Percentiles rank a stretch among this genome's conserved stretches.
These are phyloP conservation scores for Naganishia antarctica DNA, from an alignment of 768 basidiomycete species.

Conservation along the genomic window DNA sequence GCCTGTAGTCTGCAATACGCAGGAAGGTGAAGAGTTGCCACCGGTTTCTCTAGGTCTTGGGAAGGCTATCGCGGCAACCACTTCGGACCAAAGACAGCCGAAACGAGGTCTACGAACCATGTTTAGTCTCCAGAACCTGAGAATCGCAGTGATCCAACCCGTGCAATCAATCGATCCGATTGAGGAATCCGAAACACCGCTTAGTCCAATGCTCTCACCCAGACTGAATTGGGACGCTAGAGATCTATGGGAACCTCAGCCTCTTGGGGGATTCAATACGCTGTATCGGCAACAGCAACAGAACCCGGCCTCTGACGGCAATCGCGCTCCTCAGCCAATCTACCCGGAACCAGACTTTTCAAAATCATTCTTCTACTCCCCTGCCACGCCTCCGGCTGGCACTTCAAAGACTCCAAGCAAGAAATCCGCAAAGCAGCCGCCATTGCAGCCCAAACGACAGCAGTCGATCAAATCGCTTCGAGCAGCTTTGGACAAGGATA, in stretches of 20 bases:
- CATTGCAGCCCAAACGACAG: conserved; percentile 28
- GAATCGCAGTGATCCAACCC: conserved; percentile 3
- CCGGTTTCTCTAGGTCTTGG: conserved; percentile 29
- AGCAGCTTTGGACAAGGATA: conserved; percentile 32
- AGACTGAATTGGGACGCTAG: conserved; percentile 25
- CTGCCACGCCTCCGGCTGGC: conserved; percentile 38
- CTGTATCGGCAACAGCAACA: conserved; percentile 21
- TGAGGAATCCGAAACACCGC: neutral
- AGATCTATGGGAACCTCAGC: conserved; percentile 18
- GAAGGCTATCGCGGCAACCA: conserved; percentile 15
- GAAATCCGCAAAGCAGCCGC: conserved; percentile 1
- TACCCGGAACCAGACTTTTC: conserved; percentile 40
- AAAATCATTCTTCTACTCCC: conserved; percentile 48
- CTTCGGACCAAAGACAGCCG: neutral
- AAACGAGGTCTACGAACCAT: conserved; percentile 20
- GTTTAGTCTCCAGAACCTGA: conserved; percentile 23
- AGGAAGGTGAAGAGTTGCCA: conserved; percentile 42
- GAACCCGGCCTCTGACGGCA: neutral
- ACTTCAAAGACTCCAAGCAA: neutral
- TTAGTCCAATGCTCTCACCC: conserved; percentile 20
- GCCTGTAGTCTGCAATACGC: conserved; percentile 44
- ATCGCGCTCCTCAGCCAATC: neutral
- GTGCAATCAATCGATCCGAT: neutral
- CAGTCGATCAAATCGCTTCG: conserved; percentile 46
- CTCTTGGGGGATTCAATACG: conserved; percentile 24